Evolutionary conservation across 108 stramenopile genomes (phyloP), one percentile per base, ranked within the genome.

Genomic region (Fragilaria crotonensis): DNA sequence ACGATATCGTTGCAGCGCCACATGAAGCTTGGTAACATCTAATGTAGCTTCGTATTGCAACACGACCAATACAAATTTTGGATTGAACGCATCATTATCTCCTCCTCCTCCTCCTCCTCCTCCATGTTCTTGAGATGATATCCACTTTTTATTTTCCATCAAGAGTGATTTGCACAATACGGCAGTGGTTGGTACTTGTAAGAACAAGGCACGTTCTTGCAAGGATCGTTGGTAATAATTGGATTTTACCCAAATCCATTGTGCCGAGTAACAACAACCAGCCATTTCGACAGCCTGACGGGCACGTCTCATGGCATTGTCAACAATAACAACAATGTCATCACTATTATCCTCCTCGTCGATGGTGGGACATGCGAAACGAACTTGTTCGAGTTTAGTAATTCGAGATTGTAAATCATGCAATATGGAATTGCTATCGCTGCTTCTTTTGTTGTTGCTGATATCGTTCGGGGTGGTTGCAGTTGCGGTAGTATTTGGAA

Each of bases 11-110:
- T 85, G 79, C 9, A 93, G 66, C 58, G 80, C 84, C 7, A 61
- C 70, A 7, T 60, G 56, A 19, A 89, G 58, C 49, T 79, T 83
- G 18, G 75, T 83, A 17, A 59, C 71, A 49, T 83, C 74, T 33
- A 89, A 78, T 25, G 70, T 75, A 23, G 88, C 75, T 9, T 76
- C 81, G 45, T 93, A 93, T 57, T 87, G 92, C 9, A 93, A 67
- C 22, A 93, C 75, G 5, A 93, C 80, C 28, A 93, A 57, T 22
- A 87, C 73, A 44, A 85, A 87, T 49, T 62, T 52, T 7, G 87
- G 85, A 52, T 93, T 83, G 45, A 74, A 82, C 7, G 31, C 21
- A 26, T 72, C 71, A 29, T 48, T 28, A 3, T 20, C 36, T n/a
- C 30, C 22, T 3, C 31, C 21, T 41, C 54, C 36, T 56, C 31